These are phyloP conservation scores for Claviceps arundinis DNA, from an alignment of 2,329 filamentous ascomycete species.

Conservation along the genomic window DNA sequence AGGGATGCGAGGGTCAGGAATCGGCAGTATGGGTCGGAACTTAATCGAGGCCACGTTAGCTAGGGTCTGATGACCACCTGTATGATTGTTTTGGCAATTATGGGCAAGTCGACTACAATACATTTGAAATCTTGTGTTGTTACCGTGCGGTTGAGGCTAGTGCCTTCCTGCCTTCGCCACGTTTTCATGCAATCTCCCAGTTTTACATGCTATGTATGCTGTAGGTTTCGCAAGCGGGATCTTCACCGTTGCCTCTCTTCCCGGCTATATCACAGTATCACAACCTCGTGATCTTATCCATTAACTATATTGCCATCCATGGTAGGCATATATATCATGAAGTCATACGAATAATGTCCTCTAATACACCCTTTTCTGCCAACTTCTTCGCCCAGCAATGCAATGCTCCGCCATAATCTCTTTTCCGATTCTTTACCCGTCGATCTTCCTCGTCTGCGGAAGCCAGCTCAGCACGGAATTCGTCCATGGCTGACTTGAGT, in stretches of 20 bases:
- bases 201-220: background rate
- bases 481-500: conserved; percentile 27
- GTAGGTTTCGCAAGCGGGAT: background rate
- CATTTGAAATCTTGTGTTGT: background rate
- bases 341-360: conserved; percentile 21
- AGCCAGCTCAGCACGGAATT: conserved; percentile 35
- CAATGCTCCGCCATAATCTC: conserved; percentile 58
- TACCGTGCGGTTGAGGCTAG: background rate
- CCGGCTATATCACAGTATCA: background rate
- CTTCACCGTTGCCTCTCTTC: background rate
- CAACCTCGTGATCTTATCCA: background rate
- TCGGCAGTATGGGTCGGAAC: background rate
- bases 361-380: conserved; percentile 50
- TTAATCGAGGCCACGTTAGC: background rate
- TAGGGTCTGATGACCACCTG: background rate
- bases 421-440: conserved; percentile 40
- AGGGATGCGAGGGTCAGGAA: background rate
- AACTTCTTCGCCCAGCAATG: conserved; percentile 57
- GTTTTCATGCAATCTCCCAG: background rate
- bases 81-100: background rate
- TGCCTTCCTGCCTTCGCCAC: background rate
- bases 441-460: conserved; percentile 33
- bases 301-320: too few species aligned
- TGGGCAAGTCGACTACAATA: background rate
- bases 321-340: conserved; percentile 2